phyloP scores from a whole-genome alignment of 208 protist species.

The Naegleria fowleri region DNA sequence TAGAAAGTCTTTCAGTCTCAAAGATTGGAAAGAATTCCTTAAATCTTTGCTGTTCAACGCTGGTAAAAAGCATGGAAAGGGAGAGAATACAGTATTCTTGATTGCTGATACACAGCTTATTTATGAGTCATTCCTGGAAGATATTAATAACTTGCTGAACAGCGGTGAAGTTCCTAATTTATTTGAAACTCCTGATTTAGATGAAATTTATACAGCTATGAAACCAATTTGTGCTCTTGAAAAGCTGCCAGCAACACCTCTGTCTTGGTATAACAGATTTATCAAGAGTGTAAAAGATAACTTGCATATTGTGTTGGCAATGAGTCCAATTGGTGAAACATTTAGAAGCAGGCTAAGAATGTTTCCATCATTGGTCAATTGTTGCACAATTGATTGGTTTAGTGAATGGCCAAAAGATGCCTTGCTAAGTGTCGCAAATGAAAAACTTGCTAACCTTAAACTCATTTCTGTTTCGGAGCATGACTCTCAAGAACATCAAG shows the following conservation, averaged over 20 bases:
- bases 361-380: slow-evolving; percentile 96
- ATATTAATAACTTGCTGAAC: slow-evolving; percentile 97
- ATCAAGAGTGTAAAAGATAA: slow-evolving; percentile 80
- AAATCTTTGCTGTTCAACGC: slow-evolving; percentile 78
- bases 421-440: slow-evolving; percentile 78
- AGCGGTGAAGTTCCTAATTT: slow-evolving; percentile 95
- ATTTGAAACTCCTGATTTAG: slow-evolving; percentile 82
- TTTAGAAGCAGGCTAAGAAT: slow-evolving; percentile 91
- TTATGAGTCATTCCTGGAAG: slow-evolving; percentile 93
- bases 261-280: slow-evolving; percentile 86
- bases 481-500: slow-evolving; percentile 68
- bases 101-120: slow-evolving; percentile 96
- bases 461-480: slow-evolving; percentile 87
- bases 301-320: slow-evolving; percentile 91
- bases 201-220: slow-evolving; percentile 84
- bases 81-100: slow-evolving; percentile 91
- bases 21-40: slow-evolving; percentile 91
- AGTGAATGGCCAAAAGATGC: slow-evolving; percentile 89
- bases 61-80: slow-evolving; percentile 66
- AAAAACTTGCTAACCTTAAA: slow-evolving; percentile 71
- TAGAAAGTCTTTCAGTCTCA: slow-evolving; percentile 87
- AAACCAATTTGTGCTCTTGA: slow-evolving; percentile 80
- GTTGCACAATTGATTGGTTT: slow-evolving; percentile 99
- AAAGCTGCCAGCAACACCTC: slow-evolving; percentile 81
- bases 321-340: slow-evolving; percentile 88